Evolutionary conservation across 768 basidiomycete genomes (phyloP), one percentile per base, ranked within the genome.

Genomic region (Pholiota microspora): DNA sequence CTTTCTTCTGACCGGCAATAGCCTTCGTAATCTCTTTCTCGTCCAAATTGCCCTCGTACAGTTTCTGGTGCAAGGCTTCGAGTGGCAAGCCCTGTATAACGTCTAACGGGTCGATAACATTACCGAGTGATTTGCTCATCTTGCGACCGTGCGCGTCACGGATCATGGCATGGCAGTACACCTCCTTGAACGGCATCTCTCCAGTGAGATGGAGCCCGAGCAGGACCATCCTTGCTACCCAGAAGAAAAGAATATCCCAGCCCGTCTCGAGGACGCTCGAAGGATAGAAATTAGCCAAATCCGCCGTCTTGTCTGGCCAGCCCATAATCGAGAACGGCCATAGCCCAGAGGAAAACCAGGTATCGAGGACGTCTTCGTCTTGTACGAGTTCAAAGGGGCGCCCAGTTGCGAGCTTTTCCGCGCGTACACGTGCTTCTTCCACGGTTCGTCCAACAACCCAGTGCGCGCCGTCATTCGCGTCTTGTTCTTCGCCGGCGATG

Each of bases 191-290:
- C 1, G 97, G 97, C 77, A 99, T 82, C 64, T 89, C 71, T 24
- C 82, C 94, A 0, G 97, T 99, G 44, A 98, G 83, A 53, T 88
- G 81, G 62, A 93, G 73, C 38, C 97, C 96, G 31, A 98, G 84
- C 64, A 99, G 74, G 46, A 91, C 96, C 96, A 98, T 99, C 38
- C 97, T 89, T 13, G 97, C 95, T 6, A 98, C 96, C 97, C 97
- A 99, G 83, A 98, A 98, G 81, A 95, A 95, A n/a, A 99, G 71
- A 64, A 98, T 98, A 59, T 98, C 97, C 96, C 97, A 98, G 44
- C 97, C 97, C 0, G 97, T 99, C 74, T 98, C 97, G 27, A 98
- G 83, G 40, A 98, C 62, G n/a, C 86, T 82, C 2, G 92, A 74
- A 0, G 97, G 97, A 70, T 95, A 99, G 76, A 92, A 98, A 27